Evolutionary conservation across 805 yeast genomes (phyloP).

Genomic region (Scheffersomyces stipitis): DNA sequence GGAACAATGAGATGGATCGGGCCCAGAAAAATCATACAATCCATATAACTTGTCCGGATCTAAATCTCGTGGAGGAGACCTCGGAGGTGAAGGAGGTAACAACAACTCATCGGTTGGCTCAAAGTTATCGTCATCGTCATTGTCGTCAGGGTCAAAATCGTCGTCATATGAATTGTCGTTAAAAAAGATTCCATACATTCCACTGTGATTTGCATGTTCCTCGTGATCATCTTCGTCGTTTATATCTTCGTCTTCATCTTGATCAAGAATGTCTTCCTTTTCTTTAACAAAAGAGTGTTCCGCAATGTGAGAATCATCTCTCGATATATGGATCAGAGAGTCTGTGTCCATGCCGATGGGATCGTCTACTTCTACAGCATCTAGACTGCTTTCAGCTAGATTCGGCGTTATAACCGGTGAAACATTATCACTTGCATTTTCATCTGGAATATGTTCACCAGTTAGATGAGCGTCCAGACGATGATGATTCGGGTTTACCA

Average conservation of each 20-base stretch:
- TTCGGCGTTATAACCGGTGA: neutral
- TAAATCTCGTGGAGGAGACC: conserved; percentile 77
- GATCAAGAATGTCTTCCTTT: too few relatives aligned
- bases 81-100: conserved; percentile 62
- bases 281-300: too few relatives aligned
- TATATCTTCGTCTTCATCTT: neutral
- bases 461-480: too few relatives aligned
- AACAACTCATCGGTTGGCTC: conserved; percentile 45
- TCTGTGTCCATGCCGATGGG: neutral
- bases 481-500: neutral
- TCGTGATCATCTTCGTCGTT: neutral
- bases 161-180: conserved; percentile 2
- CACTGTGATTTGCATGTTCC: too few relatives aligned
- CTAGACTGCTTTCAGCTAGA: neutral
- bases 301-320: neutral
- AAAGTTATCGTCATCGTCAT: conserved; percentile 24
- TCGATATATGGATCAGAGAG: neutral
- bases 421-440: neutral
- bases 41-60: conserved; percentile 86
- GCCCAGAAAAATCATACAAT: conserved; percentile 82
- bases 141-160: conserved; percentile 8
- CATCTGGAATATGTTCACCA: too few relatives aligned
- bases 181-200: neutral
- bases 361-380: neutral
- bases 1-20: conserved; percentile 89